These are phyloP conservation scores for Fraxinus quadrangulata DNA, from an alignment of 257 asterid species.

Conservation along the genomic window DNA sequence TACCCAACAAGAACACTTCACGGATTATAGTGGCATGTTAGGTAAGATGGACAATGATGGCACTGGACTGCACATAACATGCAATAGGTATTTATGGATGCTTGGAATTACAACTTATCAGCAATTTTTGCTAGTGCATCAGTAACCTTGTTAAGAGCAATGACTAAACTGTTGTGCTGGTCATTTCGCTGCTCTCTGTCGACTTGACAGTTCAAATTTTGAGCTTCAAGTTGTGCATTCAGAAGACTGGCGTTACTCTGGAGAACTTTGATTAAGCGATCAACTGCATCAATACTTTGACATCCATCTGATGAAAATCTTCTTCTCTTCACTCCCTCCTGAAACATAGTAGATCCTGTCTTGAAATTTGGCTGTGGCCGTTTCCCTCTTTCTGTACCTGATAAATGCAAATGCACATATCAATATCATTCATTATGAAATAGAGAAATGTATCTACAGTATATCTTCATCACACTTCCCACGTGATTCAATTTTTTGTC, in stretches of 20 bases:
- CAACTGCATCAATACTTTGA: constrained; percentile 27
- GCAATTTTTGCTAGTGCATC: constrained; percentile 55
- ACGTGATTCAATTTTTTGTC: neutral
- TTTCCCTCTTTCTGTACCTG: constrained; percentile 43
- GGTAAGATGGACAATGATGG: neutral
- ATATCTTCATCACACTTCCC: neutral
- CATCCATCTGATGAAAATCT: constrained; percentile 38
- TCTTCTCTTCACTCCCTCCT: constrained; percentile 48
- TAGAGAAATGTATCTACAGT: neutral
- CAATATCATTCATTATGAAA: neutral
- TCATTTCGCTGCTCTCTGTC: constrained; percentile 57
- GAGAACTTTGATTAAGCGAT: constrained; percentile 43
- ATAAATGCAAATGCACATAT: constrained; percentile 12
- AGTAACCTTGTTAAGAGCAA: constrained; percentile 56
- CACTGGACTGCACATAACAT: neutral
- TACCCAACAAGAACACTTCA: neutral
- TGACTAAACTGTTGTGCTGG: constrained; percentile 40
- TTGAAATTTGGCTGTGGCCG: constrained; percentile 31
- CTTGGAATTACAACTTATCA: constrained; percentile 40
- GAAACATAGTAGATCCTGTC: constrained; percentile 35
- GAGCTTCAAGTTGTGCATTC: constrained; percentile 55
- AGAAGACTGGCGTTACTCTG: constrained; percentile 44
- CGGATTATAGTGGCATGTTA: neutral
- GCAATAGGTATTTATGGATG: neutral
- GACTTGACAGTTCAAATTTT: constrained; percentile 33